Percentiles rank a stretch among this genome's conserved stretches.
These are phyloP conservation scores for Psophocarpus tetragonolobus DNA, from an alignment of 306 rosid species.

Conservation along the genomic window DNA sequence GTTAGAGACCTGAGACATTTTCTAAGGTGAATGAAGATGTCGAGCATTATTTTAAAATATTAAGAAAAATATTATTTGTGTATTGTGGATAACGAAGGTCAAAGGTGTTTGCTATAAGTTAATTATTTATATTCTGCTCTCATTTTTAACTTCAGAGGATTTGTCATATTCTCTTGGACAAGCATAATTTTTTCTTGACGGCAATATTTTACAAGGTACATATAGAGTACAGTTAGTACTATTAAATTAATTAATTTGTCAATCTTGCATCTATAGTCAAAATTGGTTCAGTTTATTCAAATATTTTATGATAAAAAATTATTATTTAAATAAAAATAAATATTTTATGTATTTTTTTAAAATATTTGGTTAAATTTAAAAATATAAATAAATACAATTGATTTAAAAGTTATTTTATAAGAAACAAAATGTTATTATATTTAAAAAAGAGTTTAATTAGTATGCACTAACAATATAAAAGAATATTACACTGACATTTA, in stretches of 20 bases:
- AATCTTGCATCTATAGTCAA: neutral
- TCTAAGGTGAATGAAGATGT: neutral
- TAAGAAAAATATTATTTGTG: neutral
- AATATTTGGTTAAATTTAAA: no score
- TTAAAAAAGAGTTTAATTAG: no score
- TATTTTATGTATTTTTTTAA: no score
- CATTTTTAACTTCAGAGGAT: neutral
- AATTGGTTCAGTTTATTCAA: neutral
- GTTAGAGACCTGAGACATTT: neutral
- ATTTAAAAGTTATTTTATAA: no score
- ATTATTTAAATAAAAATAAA: no score
- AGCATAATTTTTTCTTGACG: no score
- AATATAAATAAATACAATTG: no score
- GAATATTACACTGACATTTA: no score
- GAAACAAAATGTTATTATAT: no score
- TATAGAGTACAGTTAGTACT: neutral
- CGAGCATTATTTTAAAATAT: neutral
- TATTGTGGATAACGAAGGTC: neutral
- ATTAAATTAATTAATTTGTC: neutral
- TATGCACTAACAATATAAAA: no score
- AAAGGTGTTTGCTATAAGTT: neutral
- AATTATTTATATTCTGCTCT: neutral
- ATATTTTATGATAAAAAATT: no score
- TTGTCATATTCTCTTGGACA: constrained; percentile 35
- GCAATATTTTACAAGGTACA: no score